Evolutionary conservation across 1,284 basidiomycete genomes (phyloP), one percentile per base, ranked within the genome.

Genomic region (Irpex sp.): DNA sequence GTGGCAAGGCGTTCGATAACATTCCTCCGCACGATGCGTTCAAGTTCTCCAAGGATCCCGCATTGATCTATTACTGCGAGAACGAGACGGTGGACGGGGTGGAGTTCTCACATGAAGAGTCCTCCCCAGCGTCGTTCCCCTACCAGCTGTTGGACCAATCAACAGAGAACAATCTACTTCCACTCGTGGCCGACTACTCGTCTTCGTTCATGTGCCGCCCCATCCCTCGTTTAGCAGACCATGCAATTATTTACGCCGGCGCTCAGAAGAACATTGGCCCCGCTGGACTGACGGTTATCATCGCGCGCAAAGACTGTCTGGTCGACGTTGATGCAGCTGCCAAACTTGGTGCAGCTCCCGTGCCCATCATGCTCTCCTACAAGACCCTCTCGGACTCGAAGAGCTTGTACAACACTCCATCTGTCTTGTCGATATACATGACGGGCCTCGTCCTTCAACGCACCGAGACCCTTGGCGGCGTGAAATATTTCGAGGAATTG

Each of bases 211-310:
- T 99, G 84, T 95, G 93, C 51, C 85, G 96, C n/a, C 91, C 91
- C 42, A 97, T 99, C 71, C 90, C 91, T 4, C 84, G 86, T 66
- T 82, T 98, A 56, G 87, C 88, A 48, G 89, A 91, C 72, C 93
- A 97, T 73, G 94, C 93, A 4, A 81, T 99, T 71, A 91, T 99
- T 70, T 99, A 92, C 73, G 98, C 96, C 10, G 97, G 97, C 48
- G 97, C 93, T n/a, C 97, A 99, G 77, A 99, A 99, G 82, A 99
- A 99, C 74, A 82, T 99, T 57, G 97, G 96, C 4, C 97, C 97
- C 1, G 89, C 96, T 0, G 97, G 97, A 3, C 80, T 97, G 23
- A 96, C 95, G 4, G 85, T 99, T 70, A 80, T 96, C 65, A 96
- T 99, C 73, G 93, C 98, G 18, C 87, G 93, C 37, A 87, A 96